Evolutionary conservation across 2,329 filamentous ascomycete genomes (phyloP).

Genomic region (Pseudocercospora eumusae): DNA sequence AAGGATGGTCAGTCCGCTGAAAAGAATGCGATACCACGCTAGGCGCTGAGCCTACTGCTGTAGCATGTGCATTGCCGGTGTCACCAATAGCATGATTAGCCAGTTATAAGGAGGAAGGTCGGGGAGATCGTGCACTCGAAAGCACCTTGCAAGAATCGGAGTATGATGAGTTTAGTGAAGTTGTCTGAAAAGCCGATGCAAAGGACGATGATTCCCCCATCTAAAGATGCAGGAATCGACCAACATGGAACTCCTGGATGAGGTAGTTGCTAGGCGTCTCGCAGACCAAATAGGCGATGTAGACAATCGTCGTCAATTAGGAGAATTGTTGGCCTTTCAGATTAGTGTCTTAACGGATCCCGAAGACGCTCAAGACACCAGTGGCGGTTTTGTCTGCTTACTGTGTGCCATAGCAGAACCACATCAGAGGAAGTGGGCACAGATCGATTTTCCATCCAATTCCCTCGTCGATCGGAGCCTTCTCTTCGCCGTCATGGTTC

Average conservation of each 20-base stretch:
- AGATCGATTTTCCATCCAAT: conserved; percentile 43
- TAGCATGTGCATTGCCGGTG: conserved; percentile 13
- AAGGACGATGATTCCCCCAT: conserved; percentile 22
- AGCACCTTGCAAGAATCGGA: conserved; percentile 18
- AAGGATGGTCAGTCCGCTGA: conserved; percentile 21
- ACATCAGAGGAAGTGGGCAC: conserved; percentile 50
- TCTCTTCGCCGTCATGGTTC: not conserved
- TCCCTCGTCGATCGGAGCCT: conserved; percentile 8
- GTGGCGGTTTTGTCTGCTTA: conserved; percentile 47
- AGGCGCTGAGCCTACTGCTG: conserved; percentile 14
- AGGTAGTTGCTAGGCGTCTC: conserved; percentile 22
- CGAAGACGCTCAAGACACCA: conserved; percentile 19
- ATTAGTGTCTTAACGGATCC: conserved; percentile 12
- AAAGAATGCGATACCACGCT: conserved; percentile 22
- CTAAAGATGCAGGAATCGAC: conserved; percentile 17
- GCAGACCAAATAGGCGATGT: conserved; percentile 18
- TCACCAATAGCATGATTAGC: conserved; percentile 21
- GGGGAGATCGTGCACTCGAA: conserved; percentile 23
- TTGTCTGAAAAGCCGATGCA: conserved; percentile 24
- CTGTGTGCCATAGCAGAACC: conserved; percentile 51
- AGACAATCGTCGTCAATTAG: conserved; percentile 22
- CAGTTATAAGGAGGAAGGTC: conserved; percentile 17
- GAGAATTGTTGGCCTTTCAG: conserved; percentile 20
- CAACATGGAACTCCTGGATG: conserved; percentile 19
- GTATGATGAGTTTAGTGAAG: conserved; percentile 17